A percentile compares a stretch with the other conserved stretches of the same genome.
These are phyloP conservation scores for Metschnikowia cubensis DNA, from an alignment of 805 yeast genomes.

Conservation along the genomic window DNA sequence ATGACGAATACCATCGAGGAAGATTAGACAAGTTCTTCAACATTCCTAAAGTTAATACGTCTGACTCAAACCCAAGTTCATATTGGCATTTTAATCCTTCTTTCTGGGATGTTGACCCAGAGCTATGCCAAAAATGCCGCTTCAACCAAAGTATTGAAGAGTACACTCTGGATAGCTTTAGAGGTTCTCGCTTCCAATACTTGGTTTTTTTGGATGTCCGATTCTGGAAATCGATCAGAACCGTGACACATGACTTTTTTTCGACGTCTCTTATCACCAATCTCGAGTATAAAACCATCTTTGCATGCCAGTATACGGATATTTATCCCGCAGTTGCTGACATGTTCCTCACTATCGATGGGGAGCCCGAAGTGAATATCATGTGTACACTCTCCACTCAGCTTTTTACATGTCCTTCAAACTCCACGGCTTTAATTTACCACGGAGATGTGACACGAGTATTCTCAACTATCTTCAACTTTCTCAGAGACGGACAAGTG, in stretches of 20 bases:
- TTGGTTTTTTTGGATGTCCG: slow-evolving; percentile 64
- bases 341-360: slow-evolving; percentile 64
- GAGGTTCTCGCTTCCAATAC: slow-evolving; percentile 57
- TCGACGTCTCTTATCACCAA: slow-evolving; percentile 63
- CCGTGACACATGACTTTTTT: slow-evolving; percentile 57
- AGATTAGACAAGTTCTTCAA: slow-evolving; percentile 30
- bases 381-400: slow-evolving; percentile 76
- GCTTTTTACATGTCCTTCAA: slow-evolving; percentile 83
- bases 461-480: slow-evolving; percentile 59
- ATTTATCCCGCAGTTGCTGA: slow-evolving; percentile 74
- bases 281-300: slow-evolving; percentile 48
- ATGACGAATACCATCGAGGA: slow-evolving; percentile 25
- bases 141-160: slow-evolving; percentile 36
- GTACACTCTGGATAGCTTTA: slow-evolving; percentile 21
- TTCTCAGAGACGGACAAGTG: slow-evolving; percentile 52
- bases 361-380: slow-evolving; percentile 84
- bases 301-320: slow-evolving; percentile 79
- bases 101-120: slow-evolving; percentile 45
- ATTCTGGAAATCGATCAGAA: slow-evolving; percentile 63
- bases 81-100: slow-evolving; percentile 38
- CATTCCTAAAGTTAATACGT: slow-evolving; percentile 32
- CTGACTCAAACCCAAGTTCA: slow-evolving; percentile 17
- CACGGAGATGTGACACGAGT: slow-evolving; percentile 65
- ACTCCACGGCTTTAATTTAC: slow-evolving; percentile 56
- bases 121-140: slow-evolving; percentile 43